Evolutionary conservation across 495 filamentous ascomycete species (phyloP), one percentile per base, ranked within the genome.

Genomic region (Symbiotaphrina buchneri): DNA sequence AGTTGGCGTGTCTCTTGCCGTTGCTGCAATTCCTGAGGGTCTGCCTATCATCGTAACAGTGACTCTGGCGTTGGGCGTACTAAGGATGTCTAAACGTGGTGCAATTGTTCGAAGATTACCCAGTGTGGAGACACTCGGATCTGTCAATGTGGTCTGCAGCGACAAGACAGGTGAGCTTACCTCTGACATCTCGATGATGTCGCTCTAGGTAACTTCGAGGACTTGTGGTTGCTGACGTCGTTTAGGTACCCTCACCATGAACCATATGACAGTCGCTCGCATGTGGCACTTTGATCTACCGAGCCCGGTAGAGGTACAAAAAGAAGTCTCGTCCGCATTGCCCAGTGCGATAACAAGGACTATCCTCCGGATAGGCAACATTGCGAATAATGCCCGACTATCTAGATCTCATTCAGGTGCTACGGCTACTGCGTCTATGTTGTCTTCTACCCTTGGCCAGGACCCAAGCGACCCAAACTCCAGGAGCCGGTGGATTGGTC

Each of bases 21-120:
- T 99, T 10, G 87, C 87, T 6, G 87, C 87, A 15, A 97, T 97
- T 46, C 87, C 87, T 0, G 87, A 97, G 57, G 87, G 87, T 7
- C 62, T 97, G 11, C 90, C 87, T 5, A 95, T 95, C 41, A 95
- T 95, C 45, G 90, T 99, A 16, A 95, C 87, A 0, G 87, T 95
- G 15, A 95, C 90, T 0, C 60, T 99, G 25, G 87, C 87, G 18
- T 53, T 99, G 11, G 90, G 87, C 1, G 90, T 95, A 15, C 65
- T 94, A 39, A 70, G 85, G 17, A 99, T 99, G 87, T 82, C 85
- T 24, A 79, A 72, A 38, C 62, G 82, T 38, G 75, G 85, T 28
- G 87, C 87, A 3, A 95, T 95, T 46, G 87, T 99, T 41, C 71
- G 87, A 37, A 75, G 74, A 46, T 73, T 99, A 42, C 87, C 87